These are phyloP conservation scores for Eutrema yunnanense DNA, from an alignment of 345 rosid species.

Conservation along the genomic window DNA sequence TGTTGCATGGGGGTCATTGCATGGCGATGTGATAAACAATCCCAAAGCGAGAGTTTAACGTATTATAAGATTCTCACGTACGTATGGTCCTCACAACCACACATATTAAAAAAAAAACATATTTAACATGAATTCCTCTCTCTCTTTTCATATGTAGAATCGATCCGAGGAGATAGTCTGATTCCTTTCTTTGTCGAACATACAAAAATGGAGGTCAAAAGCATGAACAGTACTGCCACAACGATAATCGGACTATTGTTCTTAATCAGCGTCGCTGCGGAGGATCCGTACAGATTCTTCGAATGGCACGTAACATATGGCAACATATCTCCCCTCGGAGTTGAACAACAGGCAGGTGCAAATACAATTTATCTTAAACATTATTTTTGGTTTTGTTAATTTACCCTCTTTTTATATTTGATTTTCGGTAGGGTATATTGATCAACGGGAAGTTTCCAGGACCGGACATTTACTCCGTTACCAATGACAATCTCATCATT, in stretches of 20 bases:
- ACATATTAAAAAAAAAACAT: background rate
- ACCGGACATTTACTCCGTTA: slow-evolving; percentile 60
- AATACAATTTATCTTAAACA: background rate
- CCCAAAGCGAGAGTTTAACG: no score
- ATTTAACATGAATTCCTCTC: no score
- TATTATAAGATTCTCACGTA: no score
- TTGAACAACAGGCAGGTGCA: slow-evolving; percentile 10
- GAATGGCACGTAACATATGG: slow-evolving; percentile 18
- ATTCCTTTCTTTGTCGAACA: background rate
- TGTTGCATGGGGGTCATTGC: no score
- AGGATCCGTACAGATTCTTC: background rate
- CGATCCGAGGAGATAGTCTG: background rate
- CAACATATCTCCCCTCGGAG: slow-evolving; percentile 1
- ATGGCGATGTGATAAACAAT: no score
- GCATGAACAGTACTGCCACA: no score
- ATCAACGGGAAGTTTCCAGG: slow-evolving; percentile 47
- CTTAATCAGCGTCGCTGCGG: background rate
- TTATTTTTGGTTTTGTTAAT: background rate
- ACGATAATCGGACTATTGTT: background rate
- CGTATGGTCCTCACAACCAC: no score
- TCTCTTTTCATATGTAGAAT: no score
- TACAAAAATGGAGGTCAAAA: no score
- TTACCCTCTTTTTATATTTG: background rate
- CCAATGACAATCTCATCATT: slow-evolving; percentile 67
- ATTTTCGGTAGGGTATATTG: slow-evolving; percentile 14